These are phyloP conservation scores for Microthlaspi erraticum DNA, from an alignment of 345 rosid species.

Conservation along the genomic window DNA sequence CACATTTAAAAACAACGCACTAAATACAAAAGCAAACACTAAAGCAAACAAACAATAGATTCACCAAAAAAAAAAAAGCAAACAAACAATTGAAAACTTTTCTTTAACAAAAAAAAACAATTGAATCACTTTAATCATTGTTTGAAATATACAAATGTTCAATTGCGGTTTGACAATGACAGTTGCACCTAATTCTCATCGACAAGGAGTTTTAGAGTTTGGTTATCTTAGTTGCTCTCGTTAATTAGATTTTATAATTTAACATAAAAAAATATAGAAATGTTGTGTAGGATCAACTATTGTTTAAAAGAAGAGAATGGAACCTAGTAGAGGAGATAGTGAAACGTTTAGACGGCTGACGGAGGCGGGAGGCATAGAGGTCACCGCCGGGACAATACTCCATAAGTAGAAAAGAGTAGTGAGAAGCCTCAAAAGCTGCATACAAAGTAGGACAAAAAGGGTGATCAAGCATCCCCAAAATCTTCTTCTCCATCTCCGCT, in stretches of 20 bases:
- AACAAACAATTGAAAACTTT: not conserved
- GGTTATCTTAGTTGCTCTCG: too few relatives aligned
- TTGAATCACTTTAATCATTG: too few relatives aligned
- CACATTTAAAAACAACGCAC: not conserved
- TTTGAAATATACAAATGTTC: too few relatives aligned
- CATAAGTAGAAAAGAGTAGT: slow-evolving; percentile 91
- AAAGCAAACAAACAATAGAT: not conserved
- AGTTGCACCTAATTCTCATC: too few relatives aligned
- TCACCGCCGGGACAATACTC: slow-evolving; percentile 96
- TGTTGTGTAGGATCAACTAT: not conserved
- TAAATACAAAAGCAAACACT: not conserved
- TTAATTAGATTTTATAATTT: too few relatives aligned
- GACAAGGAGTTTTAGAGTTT: too few relatives aligned
- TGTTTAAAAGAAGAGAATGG: not conserved
- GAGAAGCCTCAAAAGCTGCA: slow-evolving; percentile 89
- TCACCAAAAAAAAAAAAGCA: not conserved
- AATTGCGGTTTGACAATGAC: too few relatives aligned
- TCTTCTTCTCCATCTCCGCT: slow-evolving; percentile 93
- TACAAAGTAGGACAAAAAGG: slow-evolving; percentile 91
- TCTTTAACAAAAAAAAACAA: too few relatives aligned
- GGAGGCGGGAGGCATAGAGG: slow-evolving; percentile 74
- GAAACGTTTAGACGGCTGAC: slow-evolving; percentile 75
- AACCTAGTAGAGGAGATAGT: slow-evolving; percentile 75
- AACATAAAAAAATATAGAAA: not conserved
- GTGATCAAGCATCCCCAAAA: slow-evolving; percentile 82